Base-by-base conservation (phyloP, 192 early-diverging fungal genomes). In the Podila horticola region DNA sequence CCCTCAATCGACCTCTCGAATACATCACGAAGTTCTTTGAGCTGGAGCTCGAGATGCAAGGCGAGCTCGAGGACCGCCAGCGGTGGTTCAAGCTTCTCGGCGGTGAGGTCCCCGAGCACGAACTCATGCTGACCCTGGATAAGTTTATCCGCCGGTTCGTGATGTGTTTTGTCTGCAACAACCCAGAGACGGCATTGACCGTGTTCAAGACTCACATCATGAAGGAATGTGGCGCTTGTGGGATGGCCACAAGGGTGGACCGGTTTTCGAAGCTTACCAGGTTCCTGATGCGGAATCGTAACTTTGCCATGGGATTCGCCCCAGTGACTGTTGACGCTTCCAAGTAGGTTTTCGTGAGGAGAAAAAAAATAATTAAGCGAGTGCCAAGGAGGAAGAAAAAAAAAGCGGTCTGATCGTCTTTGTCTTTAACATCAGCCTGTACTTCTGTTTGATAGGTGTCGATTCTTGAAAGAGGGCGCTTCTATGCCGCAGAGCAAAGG, bases 81-180 rank as follows among this genome's bases (percentile, higher is more conserved):
- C 66, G 77, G 10, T 73, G 70, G 70, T 72, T 73, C 55, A 73
- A 81, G 50, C 61, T 79, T 11, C 63, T 58, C 24, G 77, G 62
- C 24, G 66, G 71, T 2, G 77, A 36, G 12, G 12, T 81, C 1
- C 19, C 60, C 3, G 77, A 72, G 51, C 51, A 41, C 4, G 77
- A 81, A 13, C 62, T 81, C 26, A 72, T 73, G 77, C 29, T 72
- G 66, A 57, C 92, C 57, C 86, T 99, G 58, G 94, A 96, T 74
- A 90, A 87, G 9, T 99, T 99, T 73, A 99, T 99, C 64, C 92
- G 94, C 48, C 94, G 94, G 60, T 99, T 94, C 84, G 97, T 99
- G 20, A 82, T 99, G 61, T 99, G 98, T 84, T 86, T 84, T 33
- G 88, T 90, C 58, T 99, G 98, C 89, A 89, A 90, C 73, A 98